These are phyloP conservation scores for Yamadazyma scolyti DNA, from an alignment of 805 yeast species.

Conservation along the genomic window DNA sequence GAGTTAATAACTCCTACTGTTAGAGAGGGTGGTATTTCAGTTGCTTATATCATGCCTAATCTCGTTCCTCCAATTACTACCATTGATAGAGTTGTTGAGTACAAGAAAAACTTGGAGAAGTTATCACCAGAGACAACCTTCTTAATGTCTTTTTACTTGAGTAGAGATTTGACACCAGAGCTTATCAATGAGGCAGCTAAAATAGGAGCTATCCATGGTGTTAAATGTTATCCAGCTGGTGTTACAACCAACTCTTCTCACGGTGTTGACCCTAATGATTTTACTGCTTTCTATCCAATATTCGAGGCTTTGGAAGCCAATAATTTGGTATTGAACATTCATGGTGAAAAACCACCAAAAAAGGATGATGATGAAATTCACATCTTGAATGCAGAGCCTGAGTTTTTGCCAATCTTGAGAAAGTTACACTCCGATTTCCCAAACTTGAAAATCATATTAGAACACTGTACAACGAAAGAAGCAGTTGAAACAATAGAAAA, in stretches of 20 bases:
- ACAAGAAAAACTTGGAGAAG: conserved; percentile 58
- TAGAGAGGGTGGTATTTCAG: conserved; percentile 83
- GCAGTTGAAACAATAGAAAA: conserved; percentile 76
- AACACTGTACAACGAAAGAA: conserved; percentile 90
- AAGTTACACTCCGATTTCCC: conserved; percentile 84
- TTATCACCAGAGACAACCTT: conserved; percentile 82
- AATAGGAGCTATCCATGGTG: conserved; percentile 70
- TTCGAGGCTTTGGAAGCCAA: conserved; percentile 84
- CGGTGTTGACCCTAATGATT: conserved; percentile 93
- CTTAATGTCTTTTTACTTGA: conserved; percentile 85
- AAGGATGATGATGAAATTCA: conserved; percentile 63
- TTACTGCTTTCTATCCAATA: conserved; percentile 81
- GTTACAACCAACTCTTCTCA: conserved; percentile 94
- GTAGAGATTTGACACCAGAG: conserved; percentile 79
- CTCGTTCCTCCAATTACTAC: conserved; percentile 88
- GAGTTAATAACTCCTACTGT: conserved; percentile 87
- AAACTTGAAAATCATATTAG: conserved; percentile 77
- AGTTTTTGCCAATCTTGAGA: conserved; percentile 82
- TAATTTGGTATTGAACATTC: conserved; percentile 77
- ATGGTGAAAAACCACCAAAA: conserved; percentile 86
- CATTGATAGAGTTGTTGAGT: conserved; percentile 64
- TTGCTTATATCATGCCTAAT: conserved; percentile 96
- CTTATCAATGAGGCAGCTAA: conserved; percentile 75
- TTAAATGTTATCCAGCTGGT: conserved; percentile 98
- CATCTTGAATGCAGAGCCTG: conserved; percentile 90